Conservation (phyloP, 306 rosid species). For the Oxytropis ochrocephala region DNA sequence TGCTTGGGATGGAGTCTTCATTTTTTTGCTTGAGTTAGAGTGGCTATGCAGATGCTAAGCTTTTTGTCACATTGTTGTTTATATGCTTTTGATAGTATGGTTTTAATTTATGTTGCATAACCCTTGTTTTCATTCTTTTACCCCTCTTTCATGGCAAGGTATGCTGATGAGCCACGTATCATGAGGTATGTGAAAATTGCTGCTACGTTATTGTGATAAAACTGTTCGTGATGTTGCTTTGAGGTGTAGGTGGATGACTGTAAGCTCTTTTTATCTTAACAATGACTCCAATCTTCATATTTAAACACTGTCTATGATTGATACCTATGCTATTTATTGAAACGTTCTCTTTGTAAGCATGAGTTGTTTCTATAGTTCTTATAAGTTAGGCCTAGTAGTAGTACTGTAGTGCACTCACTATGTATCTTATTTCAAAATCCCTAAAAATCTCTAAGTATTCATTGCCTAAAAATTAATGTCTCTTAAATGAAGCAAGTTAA, state of each 20-base stretch:
- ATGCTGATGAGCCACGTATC: slow-evolving; percentile 69
- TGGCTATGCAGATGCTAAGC: not conserved
- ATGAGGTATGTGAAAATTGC: slow-evolving; percentile 87
- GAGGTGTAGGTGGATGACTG: slow-evolving; percentile 96
- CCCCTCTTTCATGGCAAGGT: slow-evolving; percentile 34
- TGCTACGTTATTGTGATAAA: slow-evolving; percentile 69
- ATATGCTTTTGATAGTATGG: not conserved
- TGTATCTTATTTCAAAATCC: not conserved
- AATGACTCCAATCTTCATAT: not conserved
- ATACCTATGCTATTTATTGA: not conserved
- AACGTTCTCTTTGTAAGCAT: not conserved
- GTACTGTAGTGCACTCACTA: not conserved
- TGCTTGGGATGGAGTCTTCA: not conserved
- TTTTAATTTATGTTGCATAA: not conserved
- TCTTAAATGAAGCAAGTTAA: not conserved
- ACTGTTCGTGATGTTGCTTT: slow-evolving; percentile 95
- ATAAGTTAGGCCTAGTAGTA: not conserved
- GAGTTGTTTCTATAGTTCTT: not conserved
- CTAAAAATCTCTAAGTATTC: too few species aligned
- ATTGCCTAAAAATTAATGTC: not conserved
- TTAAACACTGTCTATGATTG: not conserved
- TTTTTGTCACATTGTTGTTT: not conserved
- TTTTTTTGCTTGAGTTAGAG: not conserved
- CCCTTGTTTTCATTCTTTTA: not conserved
- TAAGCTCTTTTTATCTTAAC: slow-evolving; percentile 37